Evolutionary conservation across 169 alveolate genomes (phyloP).

Genomic region (Plasmodium inui): DNA sequence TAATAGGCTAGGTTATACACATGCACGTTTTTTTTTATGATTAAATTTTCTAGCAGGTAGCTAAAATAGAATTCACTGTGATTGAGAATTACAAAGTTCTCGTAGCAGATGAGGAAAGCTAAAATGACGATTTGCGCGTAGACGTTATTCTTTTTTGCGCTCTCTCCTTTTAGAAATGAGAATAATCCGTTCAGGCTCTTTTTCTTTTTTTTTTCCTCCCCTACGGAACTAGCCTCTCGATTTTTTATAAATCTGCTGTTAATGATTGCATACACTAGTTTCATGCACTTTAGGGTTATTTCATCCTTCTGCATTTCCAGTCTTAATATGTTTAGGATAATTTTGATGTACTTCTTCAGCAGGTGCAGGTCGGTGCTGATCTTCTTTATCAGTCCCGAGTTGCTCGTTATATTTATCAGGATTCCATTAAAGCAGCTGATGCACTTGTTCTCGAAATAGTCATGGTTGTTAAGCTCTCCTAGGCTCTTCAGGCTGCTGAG

Average conservation of each 20-base stretch:
- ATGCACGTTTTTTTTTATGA: slow-evolving; percentile 67
- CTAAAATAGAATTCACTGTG: slow-evolving; percentile 42
- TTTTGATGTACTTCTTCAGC: slow-evolving; percentile 56
- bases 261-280: slow-evolving; percentile 56
- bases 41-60: slow-evolving; percentile 48
- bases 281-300: slow-evolving; percentile 65
- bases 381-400: slow-evolving; percentile 54
- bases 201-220: slow-evolving; percentile 29
- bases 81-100: slow-evolving; percentile 40
- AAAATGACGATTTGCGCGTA: slow-evolving; percentile 55
- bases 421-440: slow-evolving; percentile 61
- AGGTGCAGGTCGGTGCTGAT: slow-evolving; percentile 31
- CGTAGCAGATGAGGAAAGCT: slow-evolving; percentile 52
- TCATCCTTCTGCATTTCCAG: slow-evolving; percentile 71
- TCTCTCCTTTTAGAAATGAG: slow-evolving; percentile 41
- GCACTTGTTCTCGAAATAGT: slow-evolving; percentile 71
- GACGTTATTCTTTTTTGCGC: slow-evolving; percentile 67
- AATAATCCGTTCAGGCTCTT: slow-evolving; percentile 8
- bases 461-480: slow-evolving; percentile 15
- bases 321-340: slow-evolving; percentile 50
- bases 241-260: slow-evolving; percentile 61
- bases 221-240: background rate
- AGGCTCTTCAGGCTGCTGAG: slow-evolving; percentile 6
- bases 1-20: slow-evolving; percentile 63
- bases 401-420: slow-evolving; percentile 25